These are phyloP conservation scores for Suillus spraguei DNA, from an alignment of 768 basidiomycete species.

Conservation along the genomic window DNA sequence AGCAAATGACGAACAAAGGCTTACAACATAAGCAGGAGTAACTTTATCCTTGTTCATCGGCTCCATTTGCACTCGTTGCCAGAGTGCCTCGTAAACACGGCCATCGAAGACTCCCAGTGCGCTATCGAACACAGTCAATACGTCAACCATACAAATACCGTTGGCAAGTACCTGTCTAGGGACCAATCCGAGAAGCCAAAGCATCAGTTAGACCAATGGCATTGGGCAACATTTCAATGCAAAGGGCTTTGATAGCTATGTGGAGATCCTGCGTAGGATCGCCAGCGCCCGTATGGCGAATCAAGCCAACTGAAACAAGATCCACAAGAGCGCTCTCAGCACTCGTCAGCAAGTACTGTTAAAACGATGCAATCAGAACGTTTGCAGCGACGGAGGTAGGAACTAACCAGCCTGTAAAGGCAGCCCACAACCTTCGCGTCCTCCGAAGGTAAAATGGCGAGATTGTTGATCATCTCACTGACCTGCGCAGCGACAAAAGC, in stretches of 20 bases:
- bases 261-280: constrained; percentile 55
- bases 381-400: background rate
- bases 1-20: constrained; percentile 1
- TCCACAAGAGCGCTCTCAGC: constrained; percentile 39
- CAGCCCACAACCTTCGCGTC: constrained; percentile 23
- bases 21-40: constrained; percentile 58
- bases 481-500: constrained; percentile 66
- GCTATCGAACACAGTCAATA: constrained; percentile 32
- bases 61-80: constrained; percentile 57
- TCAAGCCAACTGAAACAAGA: constrained; percentile 39
- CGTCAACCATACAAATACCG: background rate
- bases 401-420: constrained; percentile 30
- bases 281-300: constrained; percentile 27
- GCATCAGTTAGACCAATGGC: constrained; percentile 71
- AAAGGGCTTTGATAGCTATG: constrained; percentile 48
- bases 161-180: constrained; percentile 54
- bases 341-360: constrained; percentile 61
- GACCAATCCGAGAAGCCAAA: constrained; percentile 81
- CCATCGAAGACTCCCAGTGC: constrained; percentile 67
- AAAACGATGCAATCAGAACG: background rate
- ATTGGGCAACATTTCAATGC: constrained; percentile 58
- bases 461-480: constrained; percentile 44
- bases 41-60: constrained; percentile 58
- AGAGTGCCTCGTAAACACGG: constrained; percentile 67
- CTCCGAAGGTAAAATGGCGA: constrained; percentile 22